Base-by-base conservation (phyloP, 768 basidiomycete genomes). In the Pleurotus salmoneostramineus region DNA sequence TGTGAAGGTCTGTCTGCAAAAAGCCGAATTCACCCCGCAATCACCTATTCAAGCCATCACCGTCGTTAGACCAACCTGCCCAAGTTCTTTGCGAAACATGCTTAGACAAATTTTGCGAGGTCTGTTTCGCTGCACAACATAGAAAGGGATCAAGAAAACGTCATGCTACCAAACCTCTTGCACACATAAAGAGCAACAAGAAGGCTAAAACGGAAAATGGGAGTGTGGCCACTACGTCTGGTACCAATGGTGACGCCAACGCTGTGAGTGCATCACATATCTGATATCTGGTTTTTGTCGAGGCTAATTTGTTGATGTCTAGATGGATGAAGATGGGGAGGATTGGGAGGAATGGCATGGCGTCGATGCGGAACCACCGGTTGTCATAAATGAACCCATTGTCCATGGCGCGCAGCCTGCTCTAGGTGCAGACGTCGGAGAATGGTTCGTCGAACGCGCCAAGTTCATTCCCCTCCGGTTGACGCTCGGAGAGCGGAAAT, bases 121-220 rank as follows among this genome's bases (percentile, higher is more conserved):
- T 94, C 21, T 94, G 92, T 76, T 94, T 88, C 68, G 82, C 88
- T 7, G 82, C 91, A 0, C 90, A 90, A 66, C 92, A 94, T 69
- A 76, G 91, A 48, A 94, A 93, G 64, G 92, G 92, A 6, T 78
- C 85, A 2, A 79, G 92, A 50, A 91, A 87, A 69, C 69, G 68
- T 37, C 92, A 93, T 67, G 66, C 70, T 5, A 73, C 76, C 11
- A 86, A 78, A 62, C 73, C 82, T 40, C 63, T 91, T 35, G 61
- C 65, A 62, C 56, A 63, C 35, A 55, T 60, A 51, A 59, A 67
- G 63, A 58, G 21, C 3, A 27, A 66, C 36, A 71, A 72, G 52
- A 69, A 64, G 60, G 61, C 59, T 10, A 73, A 70, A 61, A 65
- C 50, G 8, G 33, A 48, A 11, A 68, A 71, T 56, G 67, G 65